A percentile compares a stretch with the other conserved stretches of the same genome.
Conservation (phyloP, 768 basidiomycete genomes). For the Auricularia heimuer region DNA sequence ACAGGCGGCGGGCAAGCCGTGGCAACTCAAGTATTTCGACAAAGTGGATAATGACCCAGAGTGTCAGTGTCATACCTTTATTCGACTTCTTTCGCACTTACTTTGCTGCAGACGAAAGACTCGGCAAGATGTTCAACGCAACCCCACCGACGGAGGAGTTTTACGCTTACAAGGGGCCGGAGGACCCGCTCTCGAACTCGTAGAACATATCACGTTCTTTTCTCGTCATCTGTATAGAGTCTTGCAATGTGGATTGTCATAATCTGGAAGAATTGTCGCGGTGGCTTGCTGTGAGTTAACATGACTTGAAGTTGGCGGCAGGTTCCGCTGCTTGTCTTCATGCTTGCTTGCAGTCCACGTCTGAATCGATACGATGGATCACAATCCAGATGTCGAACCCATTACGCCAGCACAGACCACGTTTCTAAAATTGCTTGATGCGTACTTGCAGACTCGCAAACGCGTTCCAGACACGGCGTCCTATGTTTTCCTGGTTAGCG, state of each 20-base stretch:
- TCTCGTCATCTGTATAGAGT: too few relatives aligned
- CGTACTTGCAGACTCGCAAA: constrained; percentile 51
- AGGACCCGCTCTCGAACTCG: not conserved
- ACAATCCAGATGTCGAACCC: constrained; percentile 39
- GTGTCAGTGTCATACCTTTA: constrained; percentile 36
- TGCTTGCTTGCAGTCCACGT: too few relatives aligned
- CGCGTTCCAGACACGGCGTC: not conserved
- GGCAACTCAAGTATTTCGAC: constrained; percentile 71
- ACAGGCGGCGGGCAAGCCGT: constrained; percentile 52
- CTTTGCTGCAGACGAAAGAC: constrained; percentile 44
- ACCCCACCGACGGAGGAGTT: constrained; percentile 64
- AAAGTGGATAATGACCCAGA: constrained; percentile 59
- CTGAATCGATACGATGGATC: too few relatives aligned
- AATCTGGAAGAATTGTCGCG: too few relatives aligned
- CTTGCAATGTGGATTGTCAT: too few relatives aligned
- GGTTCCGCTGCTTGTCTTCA: too few relatives aligned
- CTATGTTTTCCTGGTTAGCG: constrained; percentile 43
- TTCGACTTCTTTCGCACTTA: not conserved
- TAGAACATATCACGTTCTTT: too few relatives aligned
- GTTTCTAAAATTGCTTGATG: constrained; percentile 81
- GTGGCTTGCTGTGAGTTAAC: too few relatives aligned
- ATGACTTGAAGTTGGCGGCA: too few relatives aligned
- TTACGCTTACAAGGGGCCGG: constrained; percentile 49
- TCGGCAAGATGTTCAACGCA: constrained; percentile 53
- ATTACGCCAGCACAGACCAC: constrained; percentile 79